Evolutionary conservation across 768 basidiomycete species (phyloP).

Genomic region (Calocera viscosa): DNA sequence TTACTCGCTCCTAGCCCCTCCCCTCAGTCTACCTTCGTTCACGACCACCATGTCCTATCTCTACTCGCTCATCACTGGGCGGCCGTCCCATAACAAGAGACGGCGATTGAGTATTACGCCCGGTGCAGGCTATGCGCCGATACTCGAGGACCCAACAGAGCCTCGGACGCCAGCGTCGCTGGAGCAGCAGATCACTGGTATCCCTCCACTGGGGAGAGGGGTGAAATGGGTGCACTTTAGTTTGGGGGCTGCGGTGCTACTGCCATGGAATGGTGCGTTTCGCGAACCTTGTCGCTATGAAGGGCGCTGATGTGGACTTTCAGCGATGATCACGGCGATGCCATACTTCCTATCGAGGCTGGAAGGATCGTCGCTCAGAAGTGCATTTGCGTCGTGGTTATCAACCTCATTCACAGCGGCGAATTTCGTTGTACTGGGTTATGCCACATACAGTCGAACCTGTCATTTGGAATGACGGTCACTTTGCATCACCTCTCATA

Average conservation of each 20-base stretch:
- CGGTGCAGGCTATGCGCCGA: not conserved
- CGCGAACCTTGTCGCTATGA: not conserved
- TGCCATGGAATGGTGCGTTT: constrained; percentile 79
- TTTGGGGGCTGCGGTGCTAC: constrained; percentile 62
- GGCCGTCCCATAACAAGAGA: not conserved
- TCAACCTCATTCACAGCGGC: constrained; percentile 47
- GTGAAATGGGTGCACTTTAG: constrained; percentile 50
- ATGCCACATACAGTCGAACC: too few species aligned
- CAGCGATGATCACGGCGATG: constrained; percentile 76
- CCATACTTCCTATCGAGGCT: constrained; percentile 69
- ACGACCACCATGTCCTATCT: not conserved
- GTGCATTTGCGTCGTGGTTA: constrained; percentile 54
- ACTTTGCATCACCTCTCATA: too few species aligned
- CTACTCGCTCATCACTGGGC: not conserved
- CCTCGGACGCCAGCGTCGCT: not conserved
- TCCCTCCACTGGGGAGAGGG: not conserved
- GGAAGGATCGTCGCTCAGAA: constrained; percentile 41
- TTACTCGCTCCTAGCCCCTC: not conserved
- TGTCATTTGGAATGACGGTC: too few species aligned
- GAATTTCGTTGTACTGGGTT: constrained; percentile 58
- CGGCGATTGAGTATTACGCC: constrained; percentile 2
- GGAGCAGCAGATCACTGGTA: not conserved
- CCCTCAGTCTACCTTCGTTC: not conserved
- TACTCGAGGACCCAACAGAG: not conserved
- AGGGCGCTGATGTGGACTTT: not conserved